Evolutionary conservation across 1,284 basidiomycete genomes (phyloP).

Genomic region (Trametes versicolor): DNA sequence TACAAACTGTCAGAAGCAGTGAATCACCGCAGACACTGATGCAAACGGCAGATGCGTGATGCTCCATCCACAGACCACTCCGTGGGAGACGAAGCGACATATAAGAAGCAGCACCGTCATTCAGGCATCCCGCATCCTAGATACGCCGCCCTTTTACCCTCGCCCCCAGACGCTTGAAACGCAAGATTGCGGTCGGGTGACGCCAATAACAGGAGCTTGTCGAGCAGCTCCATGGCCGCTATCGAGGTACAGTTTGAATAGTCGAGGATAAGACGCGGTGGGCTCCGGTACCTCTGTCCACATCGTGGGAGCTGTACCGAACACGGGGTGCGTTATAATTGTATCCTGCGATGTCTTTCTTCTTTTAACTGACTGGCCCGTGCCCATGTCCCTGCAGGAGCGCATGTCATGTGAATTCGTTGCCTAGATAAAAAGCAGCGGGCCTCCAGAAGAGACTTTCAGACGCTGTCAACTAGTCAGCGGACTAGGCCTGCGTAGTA

Average conservation of each 20-base stretch:
- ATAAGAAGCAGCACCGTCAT: constrained; percentile 6
- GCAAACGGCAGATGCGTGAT: constrained; percentile 16
- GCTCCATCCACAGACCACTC: constrained; percentile 15
- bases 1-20: constrained; percentile 19
- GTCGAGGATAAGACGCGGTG: constrained; percentile 4
- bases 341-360: constrained; percentile 10
- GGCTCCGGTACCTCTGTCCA: constrained; percentile 4
- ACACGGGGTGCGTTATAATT: constrained; percentile 22
- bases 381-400: neutral
- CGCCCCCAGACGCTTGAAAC: neutral
- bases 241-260: constrained; percentile 1
- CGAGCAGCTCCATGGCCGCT: constrained; percentile 1
- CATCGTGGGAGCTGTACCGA: constrained; percentile 14
- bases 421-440: constrained; percentile 5
- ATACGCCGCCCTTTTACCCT: neutral
- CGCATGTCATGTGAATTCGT: constrained; percentile 14
- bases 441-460: constrained; percentile 14
- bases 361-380: constrained; percentile 6
- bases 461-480: constrained; percentile 14
- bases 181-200: neutral
- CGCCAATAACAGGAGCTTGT: constrained; percentile 10
- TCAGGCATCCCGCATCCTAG: constrained; percentile 5
- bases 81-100: constrained; percentile 21
- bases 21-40: constrained; percentile 13
- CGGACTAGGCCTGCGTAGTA: constrained; percentile 9